These are phyloP conservation scores for Stephania cephalantha DNA, from an alignment of 164 flowering plant genomes.

Conservation along the genomic window DNA sequence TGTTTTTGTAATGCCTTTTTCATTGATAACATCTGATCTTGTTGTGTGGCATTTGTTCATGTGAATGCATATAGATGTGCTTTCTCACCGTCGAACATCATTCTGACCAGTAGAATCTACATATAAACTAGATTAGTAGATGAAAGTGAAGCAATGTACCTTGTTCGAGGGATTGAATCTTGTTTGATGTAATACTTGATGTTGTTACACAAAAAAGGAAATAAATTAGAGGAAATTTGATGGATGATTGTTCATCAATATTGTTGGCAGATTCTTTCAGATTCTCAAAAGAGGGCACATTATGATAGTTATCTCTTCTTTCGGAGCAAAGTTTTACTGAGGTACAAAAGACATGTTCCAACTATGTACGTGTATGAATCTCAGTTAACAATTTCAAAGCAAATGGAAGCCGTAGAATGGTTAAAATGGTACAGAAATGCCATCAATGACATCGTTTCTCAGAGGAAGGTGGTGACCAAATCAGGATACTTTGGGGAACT, in stretches of 20 bases:
- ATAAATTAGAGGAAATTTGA: too few species aligned
- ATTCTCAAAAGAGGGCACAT: slow-evolving; percentile 67
- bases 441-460: slow-evolving; percentile 59
- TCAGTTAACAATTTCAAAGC: slow-evolving; percentile 22
- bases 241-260: neutral
- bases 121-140: too few species aligned
- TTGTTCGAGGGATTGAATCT: too few species aligned
- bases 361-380: slow-evolving; percentile 35
- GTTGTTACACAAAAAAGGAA: too few species aligned
- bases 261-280: slow-evolving; percentile 78
- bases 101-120: too few species aligned
- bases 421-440: slow-evolving; percentile 73
- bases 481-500: slow-evolving; percentile 72
- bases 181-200: too few species aligned
- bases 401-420: slow-evolving; percentile 96
- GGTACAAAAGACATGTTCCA: slow-evolving; percentile 27
- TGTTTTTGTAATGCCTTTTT: too few species aligned
- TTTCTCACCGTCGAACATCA: too few species aligned
- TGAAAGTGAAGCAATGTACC: too few species aligned
- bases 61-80: too few species aligned
- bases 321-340: slow-evolving; percentile 38
- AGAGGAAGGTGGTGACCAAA: slow-evolving; percentile 53
- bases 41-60: too few species aligned
- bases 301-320: slow-evolving; percentile 64
- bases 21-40: too few species aligned